phyloP scores from a whole-genome alignment of 441 rosid species.

The Croton laevigatus region DNA sequence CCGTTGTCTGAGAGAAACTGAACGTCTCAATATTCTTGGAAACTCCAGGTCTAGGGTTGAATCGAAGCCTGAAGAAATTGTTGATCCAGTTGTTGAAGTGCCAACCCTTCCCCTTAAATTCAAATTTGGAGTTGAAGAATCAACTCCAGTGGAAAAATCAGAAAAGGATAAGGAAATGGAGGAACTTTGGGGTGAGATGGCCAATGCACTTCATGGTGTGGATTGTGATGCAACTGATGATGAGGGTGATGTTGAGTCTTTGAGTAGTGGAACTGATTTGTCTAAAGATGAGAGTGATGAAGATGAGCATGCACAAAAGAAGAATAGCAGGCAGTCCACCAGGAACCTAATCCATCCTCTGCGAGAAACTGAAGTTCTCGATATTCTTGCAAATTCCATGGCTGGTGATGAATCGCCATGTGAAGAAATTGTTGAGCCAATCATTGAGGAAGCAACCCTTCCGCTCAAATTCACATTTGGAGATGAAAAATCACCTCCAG shows the following conservation, averaged over 20 bases:
- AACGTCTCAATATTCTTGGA: too few species aligned
- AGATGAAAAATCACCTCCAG: constrained; percentile 30
- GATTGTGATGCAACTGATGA: too few species aligned
- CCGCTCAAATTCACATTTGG: constrained; percentile 43
- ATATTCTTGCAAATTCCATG: constrained; percentile 35
- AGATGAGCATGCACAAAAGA: neutral
- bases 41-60: too few species aligned
- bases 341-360: constrained; percentile 3
- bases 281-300: neutral
- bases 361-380: constrained; percentile 19
- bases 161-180: too few species aligned
- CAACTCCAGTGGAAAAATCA: too few species aligned
- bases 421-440: constrained; percentile 7
- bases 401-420: constrained; percentile 18
- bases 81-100: too few species aligned
- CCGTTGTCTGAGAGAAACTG: too few species aligned
- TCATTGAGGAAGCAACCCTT: constrained; percentile 18
- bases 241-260: neutral
- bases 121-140: too few species aligned
- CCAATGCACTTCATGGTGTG: too few species aligned
- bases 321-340: neutral
- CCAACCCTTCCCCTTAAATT: too few species aligned
- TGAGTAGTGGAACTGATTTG: neutral
- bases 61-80: too few species aligned
- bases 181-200: too few species aligned